A percentile compares a stretch with the other conserved stretches of the same genome.
phyloP scores from a whole-genome alignment of 2,329 filamentous ascomycete genomes.

The Alternaria arbusti region DNA sequence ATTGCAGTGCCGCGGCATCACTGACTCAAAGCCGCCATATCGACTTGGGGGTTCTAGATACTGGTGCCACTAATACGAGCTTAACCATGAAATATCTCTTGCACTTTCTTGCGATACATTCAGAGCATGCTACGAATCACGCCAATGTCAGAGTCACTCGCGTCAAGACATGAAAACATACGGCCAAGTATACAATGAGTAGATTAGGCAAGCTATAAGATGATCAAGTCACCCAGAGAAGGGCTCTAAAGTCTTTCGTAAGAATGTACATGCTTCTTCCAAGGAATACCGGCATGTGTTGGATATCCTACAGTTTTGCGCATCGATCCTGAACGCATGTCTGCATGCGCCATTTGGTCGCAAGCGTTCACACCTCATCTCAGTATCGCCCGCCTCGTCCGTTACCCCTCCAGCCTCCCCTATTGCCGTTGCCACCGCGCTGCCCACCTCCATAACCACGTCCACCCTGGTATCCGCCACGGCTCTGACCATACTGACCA shows the following conservation, averaged over 20 bases:
- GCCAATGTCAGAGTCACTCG: neutral
- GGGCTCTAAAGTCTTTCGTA: neutral
- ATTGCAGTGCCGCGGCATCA: neutral
- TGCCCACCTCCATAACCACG: conserved; percentile 17
- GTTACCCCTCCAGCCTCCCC: conserved; percentile 23
- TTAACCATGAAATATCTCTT: too few species aligned
- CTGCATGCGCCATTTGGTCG: neutral
- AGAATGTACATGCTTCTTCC: neutral
- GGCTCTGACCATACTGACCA: conserved; percentile 13
- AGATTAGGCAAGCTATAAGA: neutral
- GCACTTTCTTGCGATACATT: neutral
- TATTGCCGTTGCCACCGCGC: conserved; percentile 18
- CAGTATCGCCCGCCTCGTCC: conserved; percentile 25
- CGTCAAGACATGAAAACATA: neutral
- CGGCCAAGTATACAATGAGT: neutral
- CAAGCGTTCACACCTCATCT: neutral
- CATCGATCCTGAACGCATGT: neutral
- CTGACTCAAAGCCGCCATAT: neutral
- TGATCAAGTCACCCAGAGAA: neutral
- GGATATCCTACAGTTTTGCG: neutral
- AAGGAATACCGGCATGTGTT: neutral
- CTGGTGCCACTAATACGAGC: neutral
- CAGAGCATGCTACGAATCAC: neutral
- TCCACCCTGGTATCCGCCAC: conserved; percentile 17
- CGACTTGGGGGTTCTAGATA: neutral